Conservation (phyloP, 2,329 filamentous ascomycete species). For the Decorospora gaudefroyi region DNA sequence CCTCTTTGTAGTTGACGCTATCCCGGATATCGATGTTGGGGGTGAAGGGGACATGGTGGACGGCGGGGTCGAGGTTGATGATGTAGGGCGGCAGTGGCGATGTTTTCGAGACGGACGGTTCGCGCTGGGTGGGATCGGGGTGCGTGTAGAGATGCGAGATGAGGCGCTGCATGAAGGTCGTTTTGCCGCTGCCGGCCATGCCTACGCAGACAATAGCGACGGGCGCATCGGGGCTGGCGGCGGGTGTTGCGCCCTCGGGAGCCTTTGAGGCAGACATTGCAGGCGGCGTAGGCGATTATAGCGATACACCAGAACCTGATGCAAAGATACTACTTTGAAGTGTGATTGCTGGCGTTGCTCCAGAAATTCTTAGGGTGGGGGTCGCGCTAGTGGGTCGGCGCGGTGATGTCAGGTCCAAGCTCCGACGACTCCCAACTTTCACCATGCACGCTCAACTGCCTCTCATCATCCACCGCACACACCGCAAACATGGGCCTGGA, state of each 20-base stretch:
- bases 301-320: no score
- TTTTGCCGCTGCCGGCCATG: conserved; percentile 98
- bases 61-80: conserved; percentile 94
- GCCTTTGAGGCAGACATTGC: conserved; percentile 51
- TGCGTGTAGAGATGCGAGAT: conserved; percentile 88
- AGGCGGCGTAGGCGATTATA: conserved; percentile 7
- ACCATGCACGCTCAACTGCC: conserved; percentile 10
- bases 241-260: conserved; percentile 21
- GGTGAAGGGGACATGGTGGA: conserved; percentile 90
- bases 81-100: conserved; percentile 75
- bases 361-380: conserved; percentile 45
- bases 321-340: no score
- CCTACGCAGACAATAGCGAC: conserved; percentile 90
- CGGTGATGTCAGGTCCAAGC: conserved; percentile 37
- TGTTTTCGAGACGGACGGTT: conserved; percentile 38
- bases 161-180: conserved; percentile 99
- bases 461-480: background rate
- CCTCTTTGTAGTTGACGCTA: conserved; percentile 98
- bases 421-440: conserved; percentile 18
- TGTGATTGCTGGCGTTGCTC: conserved; percentile 5
- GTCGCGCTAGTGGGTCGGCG: conserved; percentile 21
- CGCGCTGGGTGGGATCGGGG: conserved; percentile 55
- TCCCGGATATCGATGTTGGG: conserved; percentile 99
- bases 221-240: conserved; percentile 50
- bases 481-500: conserved; percentile 59